Evolutionary conservation across 441 rosid species (phyloP).

Genomic region (Raphanus hybrid): DNA sequence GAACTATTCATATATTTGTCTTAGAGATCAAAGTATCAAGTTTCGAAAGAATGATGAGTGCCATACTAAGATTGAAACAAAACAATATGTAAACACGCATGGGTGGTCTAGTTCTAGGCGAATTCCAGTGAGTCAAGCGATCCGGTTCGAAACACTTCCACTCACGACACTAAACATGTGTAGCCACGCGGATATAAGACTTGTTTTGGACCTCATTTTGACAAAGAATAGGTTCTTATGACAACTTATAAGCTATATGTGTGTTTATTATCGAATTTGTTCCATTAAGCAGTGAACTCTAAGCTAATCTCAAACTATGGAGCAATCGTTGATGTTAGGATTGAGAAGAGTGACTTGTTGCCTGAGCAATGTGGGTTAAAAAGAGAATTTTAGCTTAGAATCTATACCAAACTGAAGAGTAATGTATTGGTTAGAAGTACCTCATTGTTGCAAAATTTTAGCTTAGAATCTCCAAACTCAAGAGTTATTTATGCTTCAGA

Average conservation of each 20-base stretch:
- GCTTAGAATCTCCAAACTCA: too few relatives aligned
- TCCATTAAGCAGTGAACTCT: not conserved
- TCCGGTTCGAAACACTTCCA: not conserved
- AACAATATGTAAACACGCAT: not conserved
- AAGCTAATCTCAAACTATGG: not conserved
- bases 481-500: too few relatives aligned
- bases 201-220: not conserved
- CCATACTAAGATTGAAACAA: not conserved
- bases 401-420: too few relatives aligned
- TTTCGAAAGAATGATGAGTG: not conserved
- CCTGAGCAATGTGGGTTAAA: not conserved
- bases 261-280: not conserved
- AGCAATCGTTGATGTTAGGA: not conserved
- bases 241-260: not conserved
- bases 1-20: not conserved
- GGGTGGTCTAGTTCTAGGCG: not conserved
- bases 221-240: not conserved
- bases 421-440: too few relatives aligned
- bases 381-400: too few relatives aligned
- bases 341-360: not conserved
- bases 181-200: not conserved
- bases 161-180: too few relatives aligned
- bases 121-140: too few relatives aligned
- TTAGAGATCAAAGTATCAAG: not conserved
- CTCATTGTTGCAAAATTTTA: too few relatives aligned